Conservation (phyloP, 768 basidiomycete species). For the Leccinellum luteum region DNA sequence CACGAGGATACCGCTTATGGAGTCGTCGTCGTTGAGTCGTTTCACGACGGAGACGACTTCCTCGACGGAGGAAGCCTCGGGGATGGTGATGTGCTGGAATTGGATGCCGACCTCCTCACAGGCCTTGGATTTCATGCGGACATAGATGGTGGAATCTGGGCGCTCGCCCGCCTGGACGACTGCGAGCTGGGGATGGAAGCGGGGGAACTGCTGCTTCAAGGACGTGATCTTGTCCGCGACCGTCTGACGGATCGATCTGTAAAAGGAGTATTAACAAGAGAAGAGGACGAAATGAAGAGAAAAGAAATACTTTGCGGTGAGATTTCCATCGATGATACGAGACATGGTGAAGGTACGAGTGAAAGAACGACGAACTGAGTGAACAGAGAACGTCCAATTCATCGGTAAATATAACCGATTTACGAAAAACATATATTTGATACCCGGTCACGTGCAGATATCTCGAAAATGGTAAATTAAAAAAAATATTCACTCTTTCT, state of each 20-base stretch:
- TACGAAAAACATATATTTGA: not conserved
- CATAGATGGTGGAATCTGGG: constrained; percentile 87
- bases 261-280: constrained; percentile 8
- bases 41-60: constrained; percentile 76
- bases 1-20: constrained; percentile 87
- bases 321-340: constrained; percentile 78
- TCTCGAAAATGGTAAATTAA: not conserved
- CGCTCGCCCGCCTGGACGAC: constrained; percentile 94
- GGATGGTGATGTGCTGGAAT: constrained; percentile 74
- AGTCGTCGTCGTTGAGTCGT: constrained; percentile 78
- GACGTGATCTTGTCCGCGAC: constrained; percentile 69
- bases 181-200: constrained; percentile 86
- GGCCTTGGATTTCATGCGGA: constrained; percentile 97
- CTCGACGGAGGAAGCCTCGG: constrained; percentile 67
- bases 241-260: constrained; percentile 74
- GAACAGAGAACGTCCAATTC: not conserved
- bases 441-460: constrained; percentile 23
- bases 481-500: not conserved
- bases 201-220: constrained; percentile 68
- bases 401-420: constrained; percentile 10
- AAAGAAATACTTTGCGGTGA: constrained; percentile 71
- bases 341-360: constrained; percentile 35
- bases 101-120: constrained; percentile 91
- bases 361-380: constrained; percentile 9
- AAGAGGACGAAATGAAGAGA: not conserved